These are phyloP conservation scores for Ephemerocybe angulata DNA, from an alignment of 768 basidiomycete species.

Conservation along the genomic window DNA sequence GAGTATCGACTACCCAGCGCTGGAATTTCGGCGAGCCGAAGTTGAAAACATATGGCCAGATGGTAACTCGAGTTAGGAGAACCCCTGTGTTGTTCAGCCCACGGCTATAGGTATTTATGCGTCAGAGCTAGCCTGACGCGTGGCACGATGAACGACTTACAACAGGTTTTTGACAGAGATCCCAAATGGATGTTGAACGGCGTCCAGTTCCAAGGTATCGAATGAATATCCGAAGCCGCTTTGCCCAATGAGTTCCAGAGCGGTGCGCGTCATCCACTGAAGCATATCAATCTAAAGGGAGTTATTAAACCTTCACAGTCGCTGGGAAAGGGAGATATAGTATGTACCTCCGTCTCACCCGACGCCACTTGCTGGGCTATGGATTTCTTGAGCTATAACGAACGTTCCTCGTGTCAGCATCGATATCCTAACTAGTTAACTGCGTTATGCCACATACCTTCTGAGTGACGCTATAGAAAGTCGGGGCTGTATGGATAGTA, in stretches of 20 bases:
- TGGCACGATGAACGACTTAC: constrained; percentile 17
- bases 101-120: neutral
- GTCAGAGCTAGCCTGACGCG: neutral
- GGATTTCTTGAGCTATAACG: constrained; percentile 19
- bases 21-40: constrained; percentile 25
- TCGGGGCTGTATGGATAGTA: constrained; percentile 24
- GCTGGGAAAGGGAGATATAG: neutral
- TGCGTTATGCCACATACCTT: too few relatives aligned
- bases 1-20: constrained; percentile 25
- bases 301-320: neutral
- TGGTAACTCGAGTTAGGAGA: constrained; percentile 18
- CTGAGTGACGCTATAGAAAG: constrained; percentile 30
- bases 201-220: neutral
- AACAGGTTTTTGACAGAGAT: constrained; percentile 25
- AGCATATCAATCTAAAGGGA: constrained; percentile 6
- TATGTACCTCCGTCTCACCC: neutral
- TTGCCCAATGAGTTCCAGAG: constrained; percentile 11
- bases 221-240: constrained; percentile 11
- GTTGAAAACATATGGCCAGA: constrained; percentile 21
- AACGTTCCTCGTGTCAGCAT: too few relatives aligned
- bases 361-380: constrained; percentile 18
- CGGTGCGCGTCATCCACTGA: constrained; percentile 7
- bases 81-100: constrained; percentile 14
- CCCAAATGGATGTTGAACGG: constrained; percentile 24
- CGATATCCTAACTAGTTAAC: neutral